These are phyloP conservation scores for Beauveria rudraprayagi DNA, from an alignment of 2,329 filamentous ascomycete species.

Conservation along the genomic window DNA sequence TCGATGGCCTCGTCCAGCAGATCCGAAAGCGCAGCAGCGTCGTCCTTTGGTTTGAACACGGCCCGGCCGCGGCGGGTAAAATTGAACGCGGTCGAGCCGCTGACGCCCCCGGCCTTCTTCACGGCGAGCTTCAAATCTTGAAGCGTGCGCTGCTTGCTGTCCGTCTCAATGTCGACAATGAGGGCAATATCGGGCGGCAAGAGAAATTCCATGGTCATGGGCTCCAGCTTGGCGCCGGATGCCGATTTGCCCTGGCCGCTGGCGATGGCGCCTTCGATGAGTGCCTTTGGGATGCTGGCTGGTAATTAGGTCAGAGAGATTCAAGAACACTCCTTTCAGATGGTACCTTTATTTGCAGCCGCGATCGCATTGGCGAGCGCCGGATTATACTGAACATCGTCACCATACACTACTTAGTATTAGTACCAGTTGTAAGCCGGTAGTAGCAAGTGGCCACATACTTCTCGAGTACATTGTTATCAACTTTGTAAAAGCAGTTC, in stretches of 20 bases:
- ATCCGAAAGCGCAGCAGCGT: slow-evolving; percentile 53
- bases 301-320: slow-evolving; percentile 12
- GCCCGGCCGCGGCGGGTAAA: slow-evolving; percentile 76
- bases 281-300: slow-evolving; percentile 73
- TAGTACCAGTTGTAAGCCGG: background rate
- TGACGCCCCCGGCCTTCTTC: slow-evolving; percentile 61
- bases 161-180: slow-evolving; percentile 79
- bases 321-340: background rate
- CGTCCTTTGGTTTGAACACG: slow-evolving; percentile 51
- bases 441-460: slow-evolving; percentile 28
- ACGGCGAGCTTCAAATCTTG: slow-evolving; percentile 64
- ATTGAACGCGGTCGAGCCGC: slow-evolving; percentile 71
- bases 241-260: slow-evolving; percentile 78
- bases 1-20: slow-evolving; percentile 79
- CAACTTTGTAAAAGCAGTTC: slow-evolving; percentile 60
- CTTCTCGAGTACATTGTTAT: slow-evolving; percentile 70
- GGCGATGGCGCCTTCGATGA: slow-evolving; percentile 79
- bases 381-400: slow-evolving; percentile 66
- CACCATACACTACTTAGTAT: slow-evolving; percentile 55
- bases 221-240: slow-evolving; percentile 68
- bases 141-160: slow-evolving; percentile 66
- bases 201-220: slow-evolving; percentile 70
- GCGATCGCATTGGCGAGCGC: slow-evolving; percentile 65
- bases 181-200: slow-evolving; percentile 68
- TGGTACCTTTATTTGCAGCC: slow-evolving; percentile 66